Evolutionary conservation across 139 green algal genomes (phyloP), one percentile per base, ranked within the genome.

Genomic region (Chlorokybus atmophyticus): DNA sequence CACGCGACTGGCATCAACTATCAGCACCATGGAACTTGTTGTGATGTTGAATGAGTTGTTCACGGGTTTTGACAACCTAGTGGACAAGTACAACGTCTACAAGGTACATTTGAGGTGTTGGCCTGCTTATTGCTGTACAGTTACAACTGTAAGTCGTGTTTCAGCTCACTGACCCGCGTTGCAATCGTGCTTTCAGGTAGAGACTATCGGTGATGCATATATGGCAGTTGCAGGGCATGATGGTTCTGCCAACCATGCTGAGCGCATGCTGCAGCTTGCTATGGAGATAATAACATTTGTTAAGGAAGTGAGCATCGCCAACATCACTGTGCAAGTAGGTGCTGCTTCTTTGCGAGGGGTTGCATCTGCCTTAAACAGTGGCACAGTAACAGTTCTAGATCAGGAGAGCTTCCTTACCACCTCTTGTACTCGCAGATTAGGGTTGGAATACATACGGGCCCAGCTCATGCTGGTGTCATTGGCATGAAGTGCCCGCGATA

Each of bases 31-130:
- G 31, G 21, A 62, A 26, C 66, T 80, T 56, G 68, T 80, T 50
- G 17, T 61, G 31, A 76, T 75, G 55, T 68, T 80, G 7, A 74
- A 80, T 56, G 51, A 61, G 29, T 58, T 80, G 57, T 80, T 76
- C 53, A 66, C 56, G 3, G 59, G 40, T 1, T 76, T 80, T 32
- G 73, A 80, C 60, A 5, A 23, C 2, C 57, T 80, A 21, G 62
- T 60, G 28, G 73, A 76, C 1, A 42, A 63, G 49, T 40, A 60
- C 41, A 30, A 24, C 14, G 68, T 71, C 24, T 71, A 77, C 63
- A 80, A 80, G 47, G 62, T 44, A 44, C 44, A 53, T n/a, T n/a
- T n/a, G n/a, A n/a, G n/a, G n/a, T n/a, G n/a, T n/a, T n/a, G n/a
- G n/a, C n/a, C n/a, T n/a, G n/a, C n/a, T n/a, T n/a, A n/a, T n/a